These are phyloP conservation scores for Suillus clintonianus DNA, from an alignment of 768 basidiomycete genomes.

Conservation along the genomic window DNA sequence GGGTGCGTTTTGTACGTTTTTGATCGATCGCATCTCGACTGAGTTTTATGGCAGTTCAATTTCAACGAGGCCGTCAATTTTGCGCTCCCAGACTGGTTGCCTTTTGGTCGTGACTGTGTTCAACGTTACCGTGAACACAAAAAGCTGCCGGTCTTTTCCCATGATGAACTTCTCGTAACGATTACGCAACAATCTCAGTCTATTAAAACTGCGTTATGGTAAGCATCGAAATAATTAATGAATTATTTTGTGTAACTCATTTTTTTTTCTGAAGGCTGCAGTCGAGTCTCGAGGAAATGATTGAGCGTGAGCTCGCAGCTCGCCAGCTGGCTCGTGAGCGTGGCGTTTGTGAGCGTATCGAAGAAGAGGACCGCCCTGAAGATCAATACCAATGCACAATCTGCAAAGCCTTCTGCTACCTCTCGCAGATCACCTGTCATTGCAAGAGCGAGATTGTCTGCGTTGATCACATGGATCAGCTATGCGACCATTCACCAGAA, in stretches of 20 bases:
- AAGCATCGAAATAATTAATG: constrained; percentile 28
- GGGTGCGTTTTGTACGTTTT: constrained; percentile 57
- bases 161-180: constrained; percentile 96
- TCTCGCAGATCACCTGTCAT: constrained; percentile 85
- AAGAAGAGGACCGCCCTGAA: constrained; percentile 81
- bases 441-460: constrained; percentile 83
- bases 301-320: constrained; percentile 72
- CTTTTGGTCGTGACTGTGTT: constrained; percentile 85
- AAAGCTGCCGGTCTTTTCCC: constrained; percentile 96
- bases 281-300: constrained; percentile 86
- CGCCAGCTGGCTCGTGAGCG: constrained; percentile 63
- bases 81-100: constrained; percentile 93
- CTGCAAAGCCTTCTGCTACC: constrained; percentile 94
- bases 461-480: constrained; percentile 75
- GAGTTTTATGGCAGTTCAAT: constrained; percentile 66
- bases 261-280: constrained; percentile 61
- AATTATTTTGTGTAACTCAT: constrained; percentile 19
- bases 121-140: constrained; percentile 86
- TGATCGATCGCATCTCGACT: constrained; percentile 18
- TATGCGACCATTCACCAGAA: constrained; percentile 66
- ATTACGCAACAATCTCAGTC: constrained; percentile 93
- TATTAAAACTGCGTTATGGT: constrained; percentile 94
- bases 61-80: constrained; percentile 99
- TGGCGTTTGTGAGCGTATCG: constrained; percentile 67
- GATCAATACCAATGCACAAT: constrained; percentile 94